These are phyloP conservation scores for Groenewaldozyma sp. DNA, from an alignment of 1,139 yeast species.

Conservation along the genomic window DNA sequence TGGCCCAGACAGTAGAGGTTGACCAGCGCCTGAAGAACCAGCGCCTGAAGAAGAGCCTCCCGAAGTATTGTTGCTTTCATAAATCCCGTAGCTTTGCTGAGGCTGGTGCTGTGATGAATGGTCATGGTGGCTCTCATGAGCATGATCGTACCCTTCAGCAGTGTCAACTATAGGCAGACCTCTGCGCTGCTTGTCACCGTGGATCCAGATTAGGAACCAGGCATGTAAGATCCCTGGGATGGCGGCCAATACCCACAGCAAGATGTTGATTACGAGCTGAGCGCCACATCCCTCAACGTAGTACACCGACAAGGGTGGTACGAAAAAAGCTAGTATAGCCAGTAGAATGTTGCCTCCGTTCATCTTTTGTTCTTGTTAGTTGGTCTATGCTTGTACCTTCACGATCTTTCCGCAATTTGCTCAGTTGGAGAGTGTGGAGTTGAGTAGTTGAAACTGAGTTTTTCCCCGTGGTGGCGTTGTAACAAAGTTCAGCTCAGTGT, in stretches of 20 bases:
- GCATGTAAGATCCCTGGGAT: constrained; percentile 56
- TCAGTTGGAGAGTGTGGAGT: background rate
- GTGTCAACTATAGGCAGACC: too few species aligned
- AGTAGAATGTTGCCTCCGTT: constrained; percentile 30
- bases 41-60: background rate
- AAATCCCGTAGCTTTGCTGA: constrained; percentile 3
- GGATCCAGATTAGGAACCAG: constrained; percentile 32
- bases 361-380: too few species aligned
- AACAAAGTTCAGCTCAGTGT: too few species aligned
- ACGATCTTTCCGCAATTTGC: background rate
- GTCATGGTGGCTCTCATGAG: background rate
- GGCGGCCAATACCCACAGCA: constrained; percentile 51
- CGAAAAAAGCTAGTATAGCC: constrained; percentile 49
- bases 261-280: constrained; percentile 46
- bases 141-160: background rate
- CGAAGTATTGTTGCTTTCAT: constrained; percentile 5
- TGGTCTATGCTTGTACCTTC: too few species aligned
- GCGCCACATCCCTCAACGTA: constrained; percentile 44
- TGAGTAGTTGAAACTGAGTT: background rate
- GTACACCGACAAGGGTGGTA: constrained; percentile 69
- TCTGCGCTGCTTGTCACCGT: background rate
- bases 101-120: background rate
- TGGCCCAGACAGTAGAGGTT: constrained; percentile 18
- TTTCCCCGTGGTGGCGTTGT: too few species aligned
- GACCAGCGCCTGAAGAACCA: constrained; percentile 6